Evolutionary conservation across 495 filamentous ascomycete genomes (phyloP).

Genomic region (Tuber brumale): DNA sequence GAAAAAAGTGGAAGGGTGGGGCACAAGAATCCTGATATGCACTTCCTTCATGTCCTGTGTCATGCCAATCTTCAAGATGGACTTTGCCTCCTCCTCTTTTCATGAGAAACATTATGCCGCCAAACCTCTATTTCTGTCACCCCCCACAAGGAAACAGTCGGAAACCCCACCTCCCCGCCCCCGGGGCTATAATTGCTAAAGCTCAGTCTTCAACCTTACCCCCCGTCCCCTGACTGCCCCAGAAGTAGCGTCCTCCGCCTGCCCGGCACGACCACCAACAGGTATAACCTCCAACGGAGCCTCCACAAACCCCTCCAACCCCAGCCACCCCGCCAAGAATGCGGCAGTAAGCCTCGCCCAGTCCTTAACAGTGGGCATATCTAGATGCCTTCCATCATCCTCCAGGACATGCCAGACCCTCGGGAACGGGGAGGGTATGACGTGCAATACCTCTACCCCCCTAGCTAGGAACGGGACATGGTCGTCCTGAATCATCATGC

Average conservation of each 20-base stretch:
- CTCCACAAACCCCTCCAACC: conserved; percentile 64
- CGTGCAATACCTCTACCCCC: conserved; percentile 80
- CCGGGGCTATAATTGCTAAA: conserved; percentile 31
- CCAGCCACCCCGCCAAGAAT: conserved; percentile 92
- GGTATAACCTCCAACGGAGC: conserved; percentile 23
- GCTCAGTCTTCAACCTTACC: conserved; percentile 24
- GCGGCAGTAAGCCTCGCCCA: conserved; percentile 76
- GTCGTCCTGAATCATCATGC: conserved; percentile 66
- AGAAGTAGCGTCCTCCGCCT: neutral
- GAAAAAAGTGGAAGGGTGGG: neutral
- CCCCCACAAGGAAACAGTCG: neutral
- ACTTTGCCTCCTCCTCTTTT: neutral
- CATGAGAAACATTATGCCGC: neutral
- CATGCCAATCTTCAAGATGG: neutral
- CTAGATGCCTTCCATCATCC: conserved; percentile 81
- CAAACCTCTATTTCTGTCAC: neutral
- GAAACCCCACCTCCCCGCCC: conserved; percentile 7
- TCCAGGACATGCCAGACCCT: conserved; percentile 75
- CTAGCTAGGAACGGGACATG: conserved; percentile 80
- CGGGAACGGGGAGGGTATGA: conserved; percentile 80
- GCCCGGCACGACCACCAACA: conserved; percentile 3
- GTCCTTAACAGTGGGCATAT: conserved; percentile 75
- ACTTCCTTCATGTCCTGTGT: neutral
- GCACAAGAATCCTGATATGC: neutral
- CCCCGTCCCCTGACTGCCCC: neutral